Conservation (phyloP, 768 basidiomycete genomes). For the Nidula microcarpa region DNA sequence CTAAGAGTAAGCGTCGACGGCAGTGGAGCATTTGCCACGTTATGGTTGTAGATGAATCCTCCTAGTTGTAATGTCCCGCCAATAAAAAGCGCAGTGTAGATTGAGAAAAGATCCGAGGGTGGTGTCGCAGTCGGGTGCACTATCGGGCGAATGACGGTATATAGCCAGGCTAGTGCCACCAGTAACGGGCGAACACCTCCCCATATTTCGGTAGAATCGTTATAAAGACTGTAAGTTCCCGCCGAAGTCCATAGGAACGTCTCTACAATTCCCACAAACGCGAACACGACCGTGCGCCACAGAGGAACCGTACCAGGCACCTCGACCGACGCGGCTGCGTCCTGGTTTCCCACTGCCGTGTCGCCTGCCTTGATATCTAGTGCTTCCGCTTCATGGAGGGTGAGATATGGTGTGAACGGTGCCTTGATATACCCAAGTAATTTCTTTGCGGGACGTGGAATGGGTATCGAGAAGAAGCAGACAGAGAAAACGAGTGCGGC, state of each 20-base stretch:
- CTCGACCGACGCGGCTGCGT: conserved; percentile 12
- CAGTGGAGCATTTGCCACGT: conserved; percentile 37
- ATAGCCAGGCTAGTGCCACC: conserved; percentile 61
- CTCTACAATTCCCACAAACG: conserved; percentile 52
- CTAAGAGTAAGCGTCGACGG: conserved; percentile 26
- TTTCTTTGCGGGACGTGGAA: conserved; percentile 16
- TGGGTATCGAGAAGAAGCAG: conserved; percentile 31
- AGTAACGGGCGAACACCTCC: conserved; percentile 38
- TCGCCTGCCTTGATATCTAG: conserved; percentile 20
- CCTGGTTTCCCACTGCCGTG: conserved; percentile 13
- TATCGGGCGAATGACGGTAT: conserved; percentile 55
- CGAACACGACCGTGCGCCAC: conserved; percentile 61
- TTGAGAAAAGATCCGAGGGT: conserved; percentile 58
- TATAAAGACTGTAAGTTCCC: conserved; percentile 52
- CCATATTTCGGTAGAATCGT: conserved; percentile 25
- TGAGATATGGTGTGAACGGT: conserved; percentile 40
- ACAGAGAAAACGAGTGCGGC: conserved; percentile 41
- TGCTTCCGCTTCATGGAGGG: conserved; percentile 55
- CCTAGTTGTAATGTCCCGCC: conserved; percentile 47
- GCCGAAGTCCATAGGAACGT: conserved; percentile 56
- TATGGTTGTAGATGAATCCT: conserved; percentile 49
- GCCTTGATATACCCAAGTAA: conserved; percentile 11
- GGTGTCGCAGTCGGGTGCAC: conserved; percentile 50
- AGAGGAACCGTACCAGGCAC: conserved; percentile 33
- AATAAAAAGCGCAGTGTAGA: conserved; percentile 50